These are phyloP conservation scores for Shiraia sp. DNA, from an alignment of 2,329 filamentous ascomycete species.

Conservation along the genomic window DNA sequence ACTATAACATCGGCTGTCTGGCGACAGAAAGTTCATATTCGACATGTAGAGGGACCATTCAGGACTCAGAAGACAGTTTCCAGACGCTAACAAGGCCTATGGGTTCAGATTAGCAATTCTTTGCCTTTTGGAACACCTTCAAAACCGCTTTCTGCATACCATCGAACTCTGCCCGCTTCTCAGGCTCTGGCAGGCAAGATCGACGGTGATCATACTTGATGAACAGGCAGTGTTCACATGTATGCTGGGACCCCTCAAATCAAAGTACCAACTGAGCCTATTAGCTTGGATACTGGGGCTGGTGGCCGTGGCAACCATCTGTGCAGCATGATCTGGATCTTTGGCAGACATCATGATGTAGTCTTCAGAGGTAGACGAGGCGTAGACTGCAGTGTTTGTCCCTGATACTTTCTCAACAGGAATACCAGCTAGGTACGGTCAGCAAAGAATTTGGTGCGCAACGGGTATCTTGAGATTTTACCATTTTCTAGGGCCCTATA, in stretches of 20 bases:
- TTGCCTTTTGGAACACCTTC: too few relatives aligned
- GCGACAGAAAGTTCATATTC: slow-evolving; percentile 9
- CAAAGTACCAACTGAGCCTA: slow-evolving; percentile 21
- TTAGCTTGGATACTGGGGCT: slow-evolving; percentile 10
- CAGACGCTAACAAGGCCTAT: neutral
- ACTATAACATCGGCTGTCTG: slow-evolving; percentile 24
- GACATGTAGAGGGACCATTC: neutral
- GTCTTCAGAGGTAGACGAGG: slow-evolving; percentile 9
- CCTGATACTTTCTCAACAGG: slow-evolving; percentile 4
- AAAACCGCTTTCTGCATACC: too few relatives aligned
- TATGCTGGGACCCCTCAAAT: slow-evolving; percentile 19
- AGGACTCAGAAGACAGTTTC: neutral
- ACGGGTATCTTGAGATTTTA: neutral
- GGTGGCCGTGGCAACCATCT: neutral
- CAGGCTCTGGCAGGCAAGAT: slow-evolving; percentile 13
- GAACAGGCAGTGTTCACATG: slow-evolving; percentile 28
- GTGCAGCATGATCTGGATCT: slow-evolving; percentile 19
- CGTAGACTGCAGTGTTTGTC: slow-evolving; percentile 5
- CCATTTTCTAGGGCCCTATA: slow-evolving; percentile 28
- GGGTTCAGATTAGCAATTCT: neutral
- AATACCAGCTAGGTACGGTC: slow-evolving; percentile 3
- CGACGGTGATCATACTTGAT: slow-evolving; percentile 11
- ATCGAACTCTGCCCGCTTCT: slow-evolving; percentile 1
- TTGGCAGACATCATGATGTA: slow-evolving; percentile 2
- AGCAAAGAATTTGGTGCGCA: neutral